phyloP scores from a whole-genome alignment of 2,329 filamentous ascomycete genomes.

The Akanthomyces uredinophilus region DNA sequence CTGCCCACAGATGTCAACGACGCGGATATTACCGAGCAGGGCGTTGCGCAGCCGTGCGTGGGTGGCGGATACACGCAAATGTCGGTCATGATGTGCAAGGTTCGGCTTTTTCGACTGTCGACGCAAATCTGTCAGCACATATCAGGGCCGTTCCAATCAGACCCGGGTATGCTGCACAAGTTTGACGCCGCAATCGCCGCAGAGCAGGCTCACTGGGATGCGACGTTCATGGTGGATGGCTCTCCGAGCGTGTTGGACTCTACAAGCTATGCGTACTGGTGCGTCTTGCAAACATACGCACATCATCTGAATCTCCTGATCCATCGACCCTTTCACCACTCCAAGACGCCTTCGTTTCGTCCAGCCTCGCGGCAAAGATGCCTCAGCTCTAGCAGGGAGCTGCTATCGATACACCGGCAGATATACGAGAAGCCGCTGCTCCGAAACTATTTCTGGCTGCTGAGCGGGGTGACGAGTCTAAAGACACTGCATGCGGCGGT shows the following conservation, averaged over 20 bases:
- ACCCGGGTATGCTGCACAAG: neutral
- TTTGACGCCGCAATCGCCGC: neutral
- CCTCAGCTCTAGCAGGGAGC: neutral
- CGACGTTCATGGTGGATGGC: constrained; percentile 15
- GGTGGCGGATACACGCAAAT: constrained; percentile 9
- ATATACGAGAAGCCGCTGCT: constrained; percentile 17
- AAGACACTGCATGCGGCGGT: constrained; percentile 18
- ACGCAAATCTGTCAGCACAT: constrained; percentile 15
- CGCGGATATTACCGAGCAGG: neutral
- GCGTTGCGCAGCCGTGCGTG: neutral
- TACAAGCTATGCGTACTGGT: constrained; percentile 19
- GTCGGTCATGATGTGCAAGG: constrained; percentile 17
- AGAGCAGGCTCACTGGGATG: constrained; percentile 17
- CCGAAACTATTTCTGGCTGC: constrained; percentile 17
- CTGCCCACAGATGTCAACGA: constrained; percentile 4
- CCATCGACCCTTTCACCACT: constrained; percentile 13
- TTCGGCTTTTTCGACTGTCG: constrained; percentile 16
- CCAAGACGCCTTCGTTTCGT: neutral
- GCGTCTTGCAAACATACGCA: constrained; percentile 18
- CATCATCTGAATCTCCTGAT: constrained; percentile 20
- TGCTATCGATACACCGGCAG: constrained; percentile 12
- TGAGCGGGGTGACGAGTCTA: constrained; percentile 16
- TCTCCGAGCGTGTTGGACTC: constrained; percentile 17
- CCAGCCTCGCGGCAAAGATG: neutral
- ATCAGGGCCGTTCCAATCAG: neutral